Conservation (phyloP, 352 stramenopile genomes). For the Globisporangium perplexum region DNA sequence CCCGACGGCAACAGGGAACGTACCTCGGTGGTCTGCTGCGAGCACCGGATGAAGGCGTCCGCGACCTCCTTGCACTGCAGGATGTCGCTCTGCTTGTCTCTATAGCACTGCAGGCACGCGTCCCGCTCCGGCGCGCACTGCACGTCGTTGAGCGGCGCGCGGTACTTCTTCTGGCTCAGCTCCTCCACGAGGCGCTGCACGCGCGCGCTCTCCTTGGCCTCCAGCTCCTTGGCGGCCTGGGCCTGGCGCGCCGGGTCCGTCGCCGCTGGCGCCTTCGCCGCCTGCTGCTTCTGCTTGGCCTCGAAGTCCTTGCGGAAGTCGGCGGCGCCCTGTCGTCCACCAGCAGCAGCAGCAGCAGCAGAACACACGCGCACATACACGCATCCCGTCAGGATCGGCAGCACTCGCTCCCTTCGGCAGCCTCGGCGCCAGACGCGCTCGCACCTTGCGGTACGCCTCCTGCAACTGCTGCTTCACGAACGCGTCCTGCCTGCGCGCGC, state of each 20-base stretch:
- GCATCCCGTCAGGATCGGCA: not conserved
- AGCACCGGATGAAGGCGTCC: constrained; percentile 78
- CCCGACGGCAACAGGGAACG: not conserved
- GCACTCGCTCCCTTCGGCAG: not conserved
- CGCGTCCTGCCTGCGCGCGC: constrained; percentile 36
- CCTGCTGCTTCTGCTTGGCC: constrained; percentile 31
- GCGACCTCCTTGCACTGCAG: constrained; percentile 84
- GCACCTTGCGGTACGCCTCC: constrained; percentile 70
- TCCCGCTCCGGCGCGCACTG: constrained; percentile 75
- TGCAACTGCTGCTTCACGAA: constrained; percentile 70
- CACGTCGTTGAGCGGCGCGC: constrained; percentile 72
- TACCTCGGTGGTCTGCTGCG: constrained; percentile 76
- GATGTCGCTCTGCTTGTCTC: constrained; percentile 71
- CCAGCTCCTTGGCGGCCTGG: constrained; percentile 61
- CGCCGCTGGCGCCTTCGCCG: not conserved
- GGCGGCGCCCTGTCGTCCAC: constrained; percentile 39
- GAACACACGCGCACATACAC: not conserved
- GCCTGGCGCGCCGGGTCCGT: constrained; percentile 36
- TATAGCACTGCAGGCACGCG: constrained; percentile 84
- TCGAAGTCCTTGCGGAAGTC: constrained; percentile 66
- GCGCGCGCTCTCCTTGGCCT: constrained; percentile 55
- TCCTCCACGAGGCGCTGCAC: constrained; percentile 74
- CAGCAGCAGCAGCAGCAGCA: not conserved
- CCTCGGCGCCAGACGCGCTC: not conserved
- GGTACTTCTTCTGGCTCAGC: constrained; percentile 82